Evolutionary conservation across 768 basidiomycete species (phyloP), one percentile per base, ranked within the genome.

Genomic region (Boletellus emodensis): DNA sequence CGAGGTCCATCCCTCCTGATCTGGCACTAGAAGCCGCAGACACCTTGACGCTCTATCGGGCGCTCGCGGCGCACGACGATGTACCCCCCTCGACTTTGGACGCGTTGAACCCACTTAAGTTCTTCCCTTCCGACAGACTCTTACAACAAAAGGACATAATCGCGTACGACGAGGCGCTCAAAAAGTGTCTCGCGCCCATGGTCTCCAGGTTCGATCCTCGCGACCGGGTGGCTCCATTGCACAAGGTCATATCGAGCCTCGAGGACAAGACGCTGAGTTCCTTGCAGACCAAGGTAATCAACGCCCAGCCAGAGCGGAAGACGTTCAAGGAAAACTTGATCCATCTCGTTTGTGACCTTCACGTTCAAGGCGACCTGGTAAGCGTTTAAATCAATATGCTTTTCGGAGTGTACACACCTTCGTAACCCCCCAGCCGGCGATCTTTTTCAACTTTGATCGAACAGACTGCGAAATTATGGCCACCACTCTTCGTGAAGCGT

Each of bases 381-480:
- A 59, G 83, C 0, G 11, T 30, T 5, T 26, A 30, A 11, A 30
- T 10, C 30, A 11, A 3, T 8, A 12, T 36, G 6, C 40, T 42
- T 11, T 6, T 1, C 20, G 20, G 20, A 18, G 32, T 32, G 17
- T 8, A 8, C 5, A 10, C 14, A 10, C 12, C 15, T 49, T 22
- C 15, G 40, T 24, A 44, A 17, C 10, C 30, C 30, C 37, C 0
- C 46, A 84, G 83, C 84, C 84, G 4, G 85, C 83, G 0, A 77
- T 88, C 12, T 63, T 87, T 18, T 88, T 88, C 69, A 77, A 72
- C 46, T 85, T 87, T 57, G 82, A 85, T 55, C 76, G 85, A 17
- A 62, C 68, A 2, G 69, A 72, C 17, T 86, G 84, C 61, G 83
- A 85, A 59, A 55, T 64, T n/a, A 74, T 84, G 69, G 80, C 74